Evolutionary conservation across 805 yeast species (phyloP).

Genomic region (Monosporozyma yasuniensis): DNA sequence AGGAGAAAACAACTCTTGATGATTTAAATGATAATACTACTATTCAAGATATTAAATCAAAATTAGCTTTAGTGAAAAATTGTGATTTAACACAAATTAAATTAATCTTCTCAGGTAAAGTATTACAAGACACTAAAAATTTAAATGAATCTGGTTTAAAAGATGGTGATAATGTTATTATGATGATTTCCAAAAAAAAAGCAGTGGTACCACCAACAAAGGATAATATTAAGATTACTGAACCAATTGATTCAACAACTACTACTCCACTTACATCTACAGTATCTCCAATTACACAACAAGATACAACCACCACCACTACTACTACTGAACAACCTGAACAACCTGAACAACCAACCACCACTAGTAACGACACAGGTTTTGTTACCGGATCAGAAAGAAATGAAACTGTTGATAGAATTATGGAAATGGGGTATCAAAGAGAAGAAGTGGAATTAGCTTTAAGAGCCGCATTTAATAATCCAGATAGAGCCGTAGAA

Average conservation of each 20-base stretch:
- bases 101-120: slow-evolving; percentile 87
- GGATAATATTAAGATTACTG: slow-evolving; percentile 1
- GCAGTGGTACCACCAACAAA: slow-evolving; percentile 18
- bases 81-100: slow-evolving; percentile 71
- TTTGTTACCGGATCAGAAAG: slow-evolving; percentile 74
- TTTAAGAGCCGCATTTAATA: slow-evolving; percentile 87
- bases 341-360: slow-evolving; percentile 13
- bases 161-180: slow-evolving; percentile 79
- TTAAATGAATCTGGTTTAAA: slow-evolving; percentile 67
- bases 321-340: slow-evolving; percentile 27
- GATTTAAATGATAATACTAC: slow-evolving; percentile 54
- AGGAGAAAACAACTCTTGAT: slow-evolving; percentile 75
- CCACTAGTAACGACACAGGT: slow-evolving; percentile 33
- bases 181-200: slow-evolving; percentile 68
- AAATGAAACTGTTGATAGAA: slow-evolving; percentile 67
- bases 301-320: slow-evolving; percentile 19
- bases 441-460: slow-evolving; percentile 84
- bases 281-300: slow-evolving; percentile 5
- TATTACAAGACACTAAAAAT: slow-evolving; percentile 73
- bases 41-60: slow-evolving; percentile 62
- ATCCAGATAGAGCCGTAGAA: slow-evolving; percentile 97
- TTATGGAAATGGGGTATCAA: slow-evolving; percentile 94
- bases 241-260: slow-evolving; percentile 24
- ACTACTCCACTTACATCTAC: slow-evolving; percentile 15
- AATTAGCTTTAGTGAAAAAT: slow-evolving; percentile 56